These are phyloP conservation scores for Chlamydomonas eustigma DNA, from an alignment of 139 green algal species.

Conservation along the genomic window DNA sequence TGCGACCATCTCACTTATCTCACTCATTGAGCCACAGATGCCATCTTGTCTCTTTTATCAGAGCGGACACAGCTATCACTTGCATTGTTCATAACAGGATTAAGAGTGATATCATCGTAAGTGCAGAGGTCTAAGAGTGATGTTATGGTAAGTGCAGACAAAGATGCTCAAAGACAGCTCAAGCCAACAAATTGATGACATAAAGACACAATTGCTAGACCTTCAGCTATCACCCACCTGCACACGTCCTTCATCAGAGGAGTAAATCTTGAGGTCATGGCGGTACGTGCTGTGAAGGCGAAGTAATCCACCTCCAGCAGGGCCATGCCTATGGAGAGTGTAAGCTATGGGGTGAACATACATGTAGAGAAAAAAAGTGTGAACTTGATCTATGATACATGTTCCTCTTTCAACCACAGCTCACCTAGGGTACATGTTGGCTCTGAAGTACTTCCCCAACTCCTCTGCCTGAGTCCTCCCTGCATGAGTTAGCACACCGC, in stretches of 20 bases:
- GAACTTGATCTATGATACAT: too few species aligned
- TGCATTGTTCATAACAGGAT: too few species aligned
- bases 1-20: too few species aligned
- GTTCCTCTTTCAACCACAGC: too few species aligned
- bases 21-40: too few species aligned
- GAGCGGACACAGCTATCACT: too few species aligned
- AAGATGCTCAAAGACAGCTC: too few species aligned
- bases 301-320: conserved; percentile 70
- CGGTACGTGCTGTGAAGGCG: conserved; percentile 97
- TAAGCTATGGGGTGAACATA: background rate
- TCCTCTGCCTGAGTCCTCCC: conserved; percentile 78
- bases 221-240: conserved; percentile 53
- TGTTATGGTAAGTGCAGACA: too few species aligned
- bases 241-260: conserved; percentile 86
- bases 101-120: too few species aligned
- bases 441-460: conserved; percentile 87
- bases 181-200: too few species aligned
- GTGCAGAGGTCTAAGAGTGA: too few species aligned
- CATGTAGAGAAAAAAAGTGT: background rate
- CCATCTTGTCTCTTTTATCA: too few species aligned
- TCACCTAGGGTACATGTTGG: conserved; percentile 91
- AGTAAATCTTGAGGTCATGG: conserved; percentile 99
- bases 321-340: conserved; percentile 4
- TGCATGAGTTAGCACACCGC: conserved; percentile 43
- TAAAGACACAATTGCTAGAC: background rate